These are phyloP conservation scores for Przewalskia tangutica DNA, from an alignment of 257 asterid genomes.

Conservation along the genomic window DNA sequence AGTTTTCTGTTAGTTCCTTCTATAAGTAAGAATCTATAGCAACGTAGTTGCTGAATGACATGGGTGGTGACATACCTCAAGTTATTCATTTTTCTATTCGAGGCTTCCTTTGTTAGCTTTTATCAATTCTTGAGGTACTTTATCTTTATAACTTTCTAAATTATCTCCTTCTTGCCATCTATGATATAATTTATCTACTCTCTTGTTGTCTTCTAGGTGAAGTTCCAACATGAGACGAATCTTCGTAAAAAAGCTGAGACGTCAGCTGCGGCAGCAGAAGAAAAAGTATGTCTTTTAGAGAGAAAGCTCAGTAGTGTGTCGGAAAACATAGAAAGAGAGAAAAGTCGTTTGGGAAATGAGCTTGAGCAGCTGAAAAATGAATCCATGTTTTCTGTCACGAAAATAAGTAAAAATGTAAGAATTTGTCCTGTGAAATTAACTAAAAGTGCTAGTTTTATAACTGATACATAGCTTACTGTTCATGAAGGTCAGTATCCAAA, in stretches of 20 bases:
- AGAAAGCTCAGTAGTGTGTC: constrained; percentile 53
- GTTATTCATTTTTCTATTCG: neutral
- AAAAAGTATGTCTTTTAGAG: constrained; percentile 57
- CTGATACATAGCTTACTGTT: neutral
- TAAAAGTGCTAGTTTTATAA: neutral
- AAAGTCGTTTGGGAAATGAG: constrained; percentile 57
- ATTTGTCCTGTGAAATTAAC: neutral
- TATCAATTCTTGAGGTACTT: neutral
- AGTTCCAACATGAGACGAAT: constrained; percentile 63
- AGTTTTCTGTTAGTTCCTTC: neutral
- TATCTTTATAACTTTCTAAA: neutral
- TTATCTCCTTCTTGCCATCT: neutral
- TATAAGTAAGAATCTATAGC: neutral
- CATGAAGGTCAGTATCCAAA: neutral
- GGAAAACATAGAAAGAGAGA: constrained; percentile 63
- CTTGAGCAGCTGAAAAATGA: constrained; percentile 74
- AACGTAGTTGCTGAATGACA: neutral
- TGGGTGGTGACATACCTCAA: neutral
- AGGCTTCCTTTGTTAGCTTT: neutral
- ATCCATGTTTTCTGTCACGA: constrained; percentile 64
- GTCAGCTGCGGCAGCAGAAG: constrained; percentile 69
- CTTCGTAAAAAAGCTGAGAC: constrained; percentile 69
- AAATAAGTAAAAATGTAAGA: constrained; percentile 73
- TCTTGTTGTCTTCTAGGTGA: constrained; percentile 37
- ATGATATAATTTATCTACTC: constrained; percentile 2